These are phyloP conservation scores for Colletotrichum sp. DNA, from an alignment of 2,329 filamentous ascomycete species.

Conservation along the genomic window DNA sequence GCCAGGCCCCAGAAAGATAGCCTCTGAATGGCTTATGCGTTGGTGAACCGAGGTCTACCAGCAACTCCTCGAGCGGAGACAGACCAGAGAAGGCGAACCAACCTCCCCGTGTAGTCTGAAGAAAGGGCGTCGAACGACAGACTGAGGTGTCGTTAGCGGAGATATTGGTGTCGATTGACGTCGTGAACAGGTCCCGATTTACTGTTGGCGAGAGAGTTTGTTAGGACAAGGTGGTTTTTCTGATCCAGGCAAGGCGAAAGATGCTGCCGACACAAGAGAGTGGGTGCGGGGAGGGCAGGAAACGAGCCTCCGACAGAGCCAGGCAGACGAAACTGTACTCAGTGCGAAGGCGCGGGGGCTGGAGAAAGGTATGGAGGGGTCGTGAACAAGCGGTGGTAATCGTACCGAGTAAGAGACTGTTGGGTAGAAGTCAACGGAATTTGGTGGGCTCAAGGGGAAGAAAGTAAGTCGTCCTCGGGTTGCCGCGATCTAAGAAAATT, in stretches of 20 bases:
- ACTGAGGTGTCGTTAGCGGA: neutral
- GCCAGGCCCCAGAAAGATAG: constrained; percentile 17
- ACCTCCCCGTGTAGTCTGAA: constrained; percentile 36
- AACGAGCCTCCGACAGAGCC: neutral
- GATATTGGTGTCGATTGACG: neutral
- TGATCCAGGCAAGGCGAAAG: neutral
- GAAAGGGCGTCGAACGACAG: neutral
- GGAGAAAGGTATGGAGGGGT: neutral
- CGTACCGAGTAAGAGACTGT: constrained; percentile 1
- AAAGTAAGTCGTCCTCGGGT: constrained; percentile 14
- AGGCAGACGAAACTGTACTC: neutral
- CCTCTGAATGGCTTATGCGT: neutral
- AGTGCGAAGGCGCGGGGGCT: neutral
- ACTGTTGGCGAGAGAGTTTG: neutral
- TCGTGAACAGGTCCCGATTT: neutral
- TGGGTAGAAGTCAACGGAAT: constrained; percentile 3
- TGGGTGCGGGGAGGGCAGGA: neutral
- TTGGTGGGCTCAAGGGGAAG: neutral
- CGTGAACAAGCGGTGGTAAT: neutral
- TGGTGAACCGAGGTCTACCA: constrained; percentile 13
- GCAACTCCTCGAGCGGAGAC: constrained; percentile 13
- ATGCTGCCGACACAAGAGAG: neutral
- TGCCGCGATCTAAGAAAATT: constrained; percentile 18
- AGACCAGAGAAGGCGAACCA: constrained; percentile 40
- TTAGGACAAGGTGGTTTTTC: neutral